Base-by-base conservation (phyloP, 257 asterid species). In the Solanum infundibuliforme region DNA sequence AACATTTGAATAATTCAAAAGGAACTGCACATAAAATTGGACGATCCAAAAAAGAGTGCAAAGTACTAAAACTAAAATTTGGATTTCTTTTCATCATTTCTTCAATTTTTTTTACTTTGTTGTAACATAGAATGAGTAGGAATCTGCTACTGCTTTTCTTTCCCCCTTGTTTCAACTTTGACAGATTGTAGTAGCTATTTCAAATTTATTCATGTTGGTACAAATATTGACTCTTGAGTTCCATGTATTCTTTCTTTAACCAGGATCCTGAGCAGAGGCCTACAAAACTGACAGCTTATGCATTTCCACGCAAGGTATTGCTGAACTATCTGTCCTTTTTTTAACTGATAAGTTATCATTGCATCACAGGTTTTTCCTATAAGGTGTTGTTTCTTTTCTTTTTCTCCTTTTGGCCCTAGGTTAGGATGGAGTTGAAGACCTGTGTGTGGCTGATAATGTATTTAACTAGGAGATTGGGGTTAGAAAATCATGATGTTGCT, bases 281-380 rank as follows among this genome's bases (percentile, higher is more conserved):
- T 35, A 91, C 89, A 46, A 95, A 90, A 89, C 93, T 95, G 48
- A 91, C 93, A 35, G 86, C 89, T 55, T 93, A 94, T 90, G 91
- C 93, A 73, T 96, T 95, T 88, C 91, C 92, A 86, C 86, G 90
- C 75, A 94, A 97, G 99, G 98, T 95, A 88, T 89, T 81, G 29
- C 6, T 81, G 41, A 46, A 21, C 68, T 29, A 34, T 48, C 68
- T 46, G 68, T 34, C 41, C 68, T 21, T 27, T 79, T 34, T 34
- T 77, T 41, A 77, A 39, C 25, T 77, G 36, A 77, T 25, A 41
- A 25, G 36, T 41, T 41, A 25, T 41, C 7, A 25, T 3, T 77
- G 84, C 60, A 77, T 77, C 10, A 0, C n/a, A 77, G 25, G 5
- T 8, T 25, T 41, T 77, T 25, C 36, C 62, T 13, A 14, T 46